Conservation (phyloP, 345 rosid species). For the Brassica nigra region DNA sequence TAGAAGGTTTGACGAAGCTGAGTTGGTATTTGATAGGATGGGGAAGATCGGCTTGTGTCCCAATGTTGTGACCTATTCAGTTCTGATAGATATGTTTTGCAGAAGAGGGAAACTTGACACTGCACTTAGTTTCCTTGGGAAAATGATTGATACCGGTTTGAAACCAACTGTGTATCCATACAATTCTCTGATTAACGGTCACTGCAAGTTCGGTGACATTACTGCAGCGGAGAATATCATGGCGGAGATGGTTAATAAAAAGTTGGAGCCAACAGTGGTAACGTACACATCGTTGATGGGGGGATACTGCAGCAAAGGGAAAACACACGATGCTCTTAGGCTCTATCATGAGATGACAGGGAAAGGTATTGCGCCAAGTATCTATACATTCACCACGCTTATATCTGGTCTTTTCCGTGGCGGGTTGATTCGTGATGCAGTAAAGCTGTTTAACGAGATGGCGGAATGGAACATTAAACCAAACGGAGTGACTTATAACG, state of each 20-base stretch:
- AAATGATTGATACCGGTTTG: constrained; percentile 57
- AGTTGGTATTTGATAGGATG: constrained; percentile 66
- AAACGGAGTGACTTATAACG: constrained; percentile 80
- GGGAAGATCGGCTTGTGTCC: constrained; percentile 45
- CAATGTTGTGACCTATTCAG: constrained; percentile 68
- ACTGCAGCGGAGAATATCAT: constrained; percentile 55
- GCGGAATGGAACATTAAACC: constrained; percentile 55
- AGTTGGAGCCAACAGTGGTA: constrained; percentile 68
- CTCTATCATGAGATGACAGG: constrained; percentile 84
- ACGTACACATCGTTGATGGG: constrained; percentile 74
- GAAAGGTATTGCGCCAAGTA: constrained; percentile 69
- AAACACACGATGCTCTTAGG: constrained; percentile 60
- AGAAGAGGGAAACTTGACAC: constrained; percentile 67
- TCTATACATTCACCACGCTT: constrained; percentile 69
- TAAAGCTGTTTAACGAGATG: constrained; percentile 66
- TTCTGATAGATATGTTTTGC: constrained; percentile 78
- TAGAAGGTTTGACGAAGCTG: constrained; percentile 62
- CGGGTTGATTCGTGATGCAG: constrained; percentile 60
- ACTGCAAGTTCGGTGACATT: constrained; percentile 72
- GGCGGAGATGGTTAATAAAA: constrained; percentile 57
- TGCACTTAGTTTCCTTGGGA: constrained; percentile 54
- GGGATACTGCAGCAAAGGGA: constrained; percentile 72
- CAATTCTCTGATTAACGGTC: constrained; percentile 75
- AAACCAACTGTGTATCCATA: constrained; percentile 68
- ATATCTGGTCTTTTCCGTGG: constrained; percentile 68